Conservation (phyloP, 345 rosid species). For the Gossypium mustelinum region DNA sequence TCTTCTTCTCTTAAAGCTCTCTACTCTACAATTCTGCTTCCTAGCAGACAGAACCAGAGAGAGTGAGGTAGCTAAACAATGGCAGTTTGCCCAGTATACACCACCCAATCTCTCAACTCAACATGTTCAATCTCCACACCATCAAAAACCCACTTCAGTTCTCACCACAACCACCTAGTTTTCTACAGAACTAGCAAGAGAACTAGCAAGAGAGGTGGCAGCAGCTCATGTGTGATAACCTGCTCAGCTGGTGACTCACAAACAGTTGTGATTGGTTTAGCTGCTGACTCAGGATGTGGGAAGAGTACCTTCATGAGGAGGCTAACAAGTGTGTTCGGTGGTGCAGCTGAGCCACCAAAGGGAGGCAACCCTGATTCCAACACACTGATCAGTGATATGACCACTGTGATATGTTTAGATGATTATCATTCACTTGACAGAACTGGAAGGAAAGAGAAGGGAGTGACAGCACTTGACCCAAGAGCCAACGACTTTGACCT, state of each 20-base stretch:
- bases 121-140: constrained; percentile 60
- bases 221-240: constrained; percentile 40
- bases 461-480: constrained; percentile 94
- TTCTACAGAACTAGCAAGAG: constrained; percentile 37
- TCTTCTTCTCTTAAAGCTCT: constrained; percentile 18
- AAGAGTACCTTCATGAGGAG: constrained; percentile 94
- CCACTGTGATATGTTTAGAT: constrained; percentile 89
- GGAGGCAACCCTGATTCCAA: constrained; percentile 98
- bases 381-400: constrained; percentile 84
- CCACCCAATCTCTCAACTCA: constrained; percentile 64
- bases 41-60: neutral
- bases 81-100: constrained; percentile 75
- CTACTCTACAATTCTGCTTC: neutral
- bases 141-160: constrained; percentile 41
- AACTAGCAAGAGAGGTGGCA: constrained; percentile 21
- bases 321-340: constrained; percentile 88
- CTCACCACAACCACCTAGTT: constrained; percentile 41
- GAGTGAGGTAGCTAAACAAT: constrained; percentile 29
- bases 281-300: constrained; percentile 97
- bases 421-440: constrained; percentile 92
- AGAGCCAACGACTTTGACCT: constrained; percentile 86
- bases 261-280: constrained; percentile 85
- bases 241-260: constrained; percentile 49
- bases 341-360: constrained; percentile 87
- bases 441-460: constrained; percentile 83